These are phyloP conservation scores for Pichia sp. DNA, from an alignment of 1,139 yeast genomes.

Conservation along the genomic window DNA sequence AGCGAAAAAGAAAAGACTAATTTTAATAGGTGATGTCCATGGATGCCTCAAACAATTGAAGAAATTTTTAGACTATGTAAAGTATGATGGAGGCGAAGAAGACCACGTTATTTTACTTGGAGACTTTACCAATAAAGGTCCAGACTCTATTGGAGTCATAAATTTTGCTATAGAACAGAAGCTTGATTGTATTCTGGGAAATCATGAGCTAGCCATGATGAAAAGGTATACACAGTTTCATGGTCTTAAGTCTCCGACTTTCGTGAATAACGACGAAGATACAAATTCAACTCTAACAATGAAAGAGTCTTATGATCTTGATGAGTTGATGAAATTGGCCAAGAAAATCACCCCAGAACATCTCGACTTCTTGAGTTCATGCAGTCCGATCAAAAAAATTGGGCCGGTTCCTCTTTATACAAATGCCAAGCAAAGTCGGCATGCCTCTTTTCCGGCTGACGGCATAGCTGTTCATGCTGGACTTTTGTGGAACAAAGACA, in stretches of 20 bases:
- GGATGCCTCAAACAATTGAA: slow-evolving; percentile 62
- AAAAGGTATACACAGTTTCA: slow-evolving; percentile 58
- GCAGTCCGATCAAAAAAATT: slow-evolving; percentile 59
- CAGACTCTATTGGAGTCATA: slow-evolving; percentile 63
- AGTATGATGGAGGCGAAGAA: slow-evolving; percentile 37
- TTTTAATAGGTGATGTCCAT: slow-evolving; percentile 84
- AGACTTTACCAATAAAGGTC: slow-evolving; percentile 83
- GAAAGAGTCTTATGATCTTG: slow-evolving; percentile 35
- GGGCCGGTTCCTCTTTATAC: slow-evolving; percentile 51
- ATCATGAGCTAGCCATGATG: slow-evolving; percentile 73
- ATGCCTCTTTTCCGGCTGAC: slow-evolving; percentile 30
- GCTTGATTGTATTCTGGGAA: slow-evolving; percentile 77
- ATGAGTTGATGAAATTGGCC: slow-evolving; percentile 60
- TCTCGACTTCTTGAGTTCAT: slow-evolving; percentile 49
- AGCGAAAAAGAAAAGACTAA: slow-evolving; percentile 39
- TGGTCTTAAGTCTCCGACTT: slow-evolving; percentile 36
- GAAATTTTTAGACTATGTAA: slow-evolving; percentile 44
- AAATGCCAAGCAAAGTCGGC: slow-evolving; percentile 23
- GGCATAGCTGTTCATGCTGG: slow-evolving; percentile 84
- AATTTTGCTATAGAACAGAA: slow-evolving; percentile 59
- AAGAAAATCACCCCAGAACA: slow-evolving; percentile 56
- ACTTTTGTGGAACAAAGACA: slow-evolving; percentile 52
- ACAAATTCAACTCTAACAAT: slow-evolving; percentile 12
- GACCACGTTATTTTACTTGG: slow-evolving; percentile 76
- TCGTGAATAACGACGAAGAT: slow-evolving; percentile 18